A percentile compares a stretch with the other conserved stretches of the same genome.
Conservation (phyloP, 2,329 filamentous ascomycete species). For the Chaetothyriales sp. region DNA sequence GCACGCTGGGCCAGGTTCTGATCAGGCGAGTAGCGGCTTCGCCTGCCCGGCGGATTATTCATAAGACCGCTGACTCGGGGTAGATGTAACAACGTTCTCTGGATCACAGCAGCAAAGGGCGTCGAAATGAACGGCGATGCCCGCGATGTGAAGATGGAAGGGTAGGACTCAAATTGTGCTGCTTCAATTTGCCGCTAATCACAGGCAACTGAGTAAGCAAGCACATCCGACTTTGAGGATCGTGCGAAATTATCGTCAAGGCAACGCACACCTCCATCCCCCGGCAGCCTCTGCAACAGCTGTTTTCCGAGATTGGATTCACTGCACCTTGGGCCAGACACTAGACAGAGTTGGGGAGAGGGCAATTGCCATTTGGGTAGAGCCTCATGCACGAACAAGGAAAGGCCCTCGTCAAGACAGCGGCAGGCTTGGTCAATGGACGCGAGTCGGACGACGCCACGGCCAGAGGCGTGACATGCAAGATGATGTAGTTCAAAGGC, state of each 20-base stretch:
- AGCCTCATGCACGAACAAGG: not conserved
- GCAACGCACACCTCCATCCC: not conserved
- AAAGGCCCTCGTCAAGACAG: not conserved
- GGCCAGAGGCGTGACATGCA: not conserved
- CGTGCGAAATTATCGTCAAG: not conserved
- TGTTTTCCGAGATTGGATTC: not conserved
- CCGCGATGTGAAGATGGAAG: conserved; percentile 18
- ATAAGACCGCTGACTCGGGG: conserved; percentile 2
- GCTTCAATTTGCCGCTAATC: not conserved
- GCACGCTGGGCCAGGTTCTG: conserved; percentile 74
- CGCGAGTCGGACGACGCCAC: not conserved
- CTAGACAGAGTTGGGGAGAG: not conserved
- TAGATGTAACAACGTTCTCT: conserved; percentile 91
- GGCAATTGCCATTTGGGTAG: not conserved
- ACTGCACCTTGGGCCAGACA: not conserved
- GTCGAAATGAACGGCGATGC: conserved; percentile 30
- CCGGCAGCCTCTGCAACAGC: not conserved
- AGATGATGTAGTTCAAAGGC: not conserved
- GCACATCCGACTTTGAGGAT: not conserved
- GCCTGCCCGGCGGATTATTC: not conserved
- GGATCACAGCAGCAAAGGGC: conserved; percentile 53
- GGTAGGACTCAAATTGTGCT: conserved; percentile 6
- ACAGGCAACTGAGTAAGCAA: not conserved
- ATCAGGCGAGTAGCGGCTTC: conserved; percentile 52
- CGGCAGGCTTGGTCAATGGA: not conserved